Evolutionary conservation across 2,329 filamentous ascomycete species (phyloP), one percentile per base, ranked within the genome.

Genomic region (Calonectria pteridis): DNA sequence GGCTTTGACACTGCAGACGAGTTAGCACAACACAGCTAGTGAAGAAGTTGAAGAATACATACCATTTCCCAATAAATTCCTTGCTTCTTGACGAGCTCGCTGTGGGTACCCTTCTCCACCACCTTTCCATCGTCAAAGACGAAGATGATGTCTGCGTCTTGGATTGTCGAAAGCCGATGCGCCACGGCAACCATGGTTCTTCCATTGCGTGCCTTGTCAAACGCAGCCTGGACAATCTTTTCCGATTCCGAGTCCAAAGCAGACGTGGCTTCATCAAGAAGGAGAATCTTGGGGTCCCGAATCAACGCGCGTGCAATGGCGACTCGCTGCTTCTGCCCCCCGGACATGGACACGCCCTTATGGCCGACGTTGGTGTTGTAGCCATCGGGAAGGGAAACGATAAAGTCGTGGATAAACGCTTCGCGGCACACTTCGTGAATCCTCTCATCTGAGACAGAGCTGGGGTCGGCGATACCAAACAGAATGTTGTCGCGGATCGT

Each of bases 261-360:
- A 20, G 89, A 91, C 0, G 93, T 94, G 2, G 92, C 91, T 84
- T 94, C 93, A 77, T 95, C 93, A 0, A 95, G 85, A 18, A 95
- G 87, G 13, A 94, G 82, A 2, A 94, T 85, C 67, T 72, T 63
- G 28, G 90, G 89, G 11, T 87, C 85, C 1, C 89, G 85, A 3
- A 91, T 83, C 14, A 91, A 81, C 0, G 89, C 89, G 2, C 89
- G 84, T 0, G 90, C 89, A 37, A 91, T 88, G 2, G 87, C 88
- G 11, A 91, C 84, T 1, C 89, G 86, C 76, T 91, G 90, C 37
- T 87, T 86, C 77, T 91, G 90, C 0, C 89, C 89, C 4, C 89
- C 89, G 13, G 86, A 88, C 33, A 91, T 84, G 6, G 86, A 83
- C 0, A 91, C 89, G 28, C 91, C 91, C 69, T 91, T 90, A 31